These are phyloP conservation scores for Pichia heedii DNA, from an alignment of 805 yeast genomes.

Conservation along the genomic window DNA sequence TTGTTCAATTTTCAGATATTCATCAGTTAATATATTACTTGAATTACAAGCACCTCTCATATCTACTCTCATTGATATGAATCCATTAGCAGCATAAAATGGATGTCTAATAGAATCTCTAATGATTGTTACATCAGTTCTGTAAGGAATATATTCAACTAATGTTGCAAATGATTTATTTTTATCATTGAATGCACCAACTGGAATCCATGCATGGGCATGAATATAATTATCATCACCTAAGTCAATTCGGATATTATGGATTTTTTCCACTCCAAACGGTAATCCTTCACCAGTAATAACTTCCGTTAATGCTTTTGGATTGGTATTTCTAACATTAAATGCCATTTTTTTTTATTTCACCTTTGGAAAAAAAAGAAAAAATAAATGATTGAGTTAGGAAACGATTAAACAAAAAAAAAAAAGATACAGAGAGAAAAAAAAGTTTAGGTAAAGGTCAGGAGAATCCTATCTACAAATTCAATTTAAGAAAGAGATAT, in stretches of 20 bases:
- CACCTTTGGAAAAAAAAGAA: neutral
- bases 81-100: slow-evolving; percentile 38
- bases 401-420: too few species aligned
- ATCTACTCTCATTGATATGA: slow-evolving; percentile 36
- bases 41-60: slow-evolving; percentile 40
- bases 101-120: slow-evolving; percentile 39
- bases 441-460: too few species aligned
- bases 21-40: slow-evolving; percentile 33
- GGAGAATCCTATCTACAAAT: too few species aligned
- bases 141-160: slow-evolving; percentile 37
- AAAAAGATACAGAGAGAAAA: too few species aligned
- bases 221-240: slow-evolving; percentile 31
- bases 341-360: slow-evolving; percentile 28
- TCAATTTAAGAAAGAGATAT: too few species aligned
- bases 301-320: slow-evolving; percentile 13
- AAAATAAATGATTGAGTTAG: too few species aligned
- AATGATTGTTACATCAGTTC: slow-evolving; percentile 37
- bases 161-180: slow-evolving; percentile 28
- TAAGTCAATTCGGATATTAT: slow-evolving; percentile 30
- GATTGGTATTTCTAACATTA: slow-evolving; percentile 30
- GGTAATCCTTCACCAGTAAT: slow-evolving; percentile 21
- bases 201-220: slow-evolving; percentile 39
- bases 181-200: slow-evolving; percentile 22
- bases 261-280: slow-evolving; percentile 25
- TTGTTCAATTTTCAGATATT: slow-evolving; percentile 35